These are phyloP conservation scores for Sabuloglossum arenarium DNA, from an alignment of 495 filamentous ascomycete species.

Conservation along the genomic window DNA sequence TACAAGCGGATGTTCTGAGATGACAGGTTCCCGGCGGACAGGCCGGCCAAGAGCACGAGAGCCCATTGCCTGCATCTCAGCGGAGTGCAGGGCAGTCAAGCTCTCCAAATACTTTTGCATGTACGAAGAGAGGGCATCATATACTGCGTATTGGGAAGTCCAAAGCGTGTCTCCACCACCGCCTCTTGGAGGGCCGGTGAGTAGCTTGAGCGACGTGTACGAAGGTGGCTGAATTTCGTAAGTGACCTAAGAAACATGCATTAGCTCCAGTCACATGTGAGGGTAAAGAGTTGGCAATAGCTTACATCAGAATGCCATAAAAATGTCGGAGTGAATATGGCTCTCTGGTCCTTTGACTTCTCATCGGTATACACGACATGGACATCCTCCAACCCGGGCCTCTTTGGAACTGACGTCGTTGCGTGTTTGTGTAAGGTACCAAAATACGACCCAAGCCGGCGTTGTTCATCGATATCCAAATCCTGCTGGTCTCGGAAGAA, in stretches of 20 bases:
- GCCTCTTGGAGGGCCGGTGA: slow-evolving; percentile 42
- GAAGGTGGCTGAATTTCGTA: slow-evolving; percentile 64
- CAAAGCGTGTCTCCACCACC: slow-evolving; percentile 62
- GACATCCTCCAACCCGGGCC: slow-evolving; percentile 16
- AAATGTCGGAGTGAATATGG: slow-evolving; percentile 27
- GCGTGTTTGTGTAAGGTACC: slow-evolving; percentile 44
- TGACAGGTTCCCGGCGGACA: slow-evolving; percentile 45
- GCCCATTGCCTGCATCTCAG: slow-evolving; percentile 47
- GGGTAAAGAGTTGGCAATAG: too few species aligned
- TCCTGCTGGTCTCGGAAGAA: slow-evolving; percentile 50
- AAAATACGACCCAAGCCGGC: slow-evolving; percentile 43
- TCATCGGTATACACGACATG: slow-evolving; percentile 16
- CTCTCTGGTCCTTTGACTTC: slow-evolving; percentile 22
- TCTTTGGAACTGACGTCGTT: slow-evolving; percentile 12
- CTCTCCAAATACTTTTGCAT: slow-evolving; percentile 55
- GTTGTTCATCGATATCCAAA: slow-evolving; percentile 44
- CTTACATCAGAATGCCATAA: slow-evolving; percentile 42
- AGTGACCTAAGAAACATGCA: slow-evolving; percentile 29
- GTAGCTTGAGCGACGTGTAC: slow-evolving; percentile 49
- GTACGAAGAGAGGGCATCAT: slow-evolving; percentile 41
- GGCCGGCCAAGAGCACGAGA: slow-evolving; percentile 36
- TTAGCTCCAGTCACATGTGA: too few species aligned
- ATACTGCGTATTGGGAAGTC: slow-evolving; percentile 54
- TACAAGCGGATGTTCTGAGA: slow-evolving; percentile 47
- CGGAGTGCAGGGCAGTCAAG: slow-evolving; percentile 49